Percentiles rank a stretch among this genome's conserved stretches.
Evolutionary conservation across 23 red algal genomes (phyloP).

Genomic region (Gracilaria caudata): DNA sequence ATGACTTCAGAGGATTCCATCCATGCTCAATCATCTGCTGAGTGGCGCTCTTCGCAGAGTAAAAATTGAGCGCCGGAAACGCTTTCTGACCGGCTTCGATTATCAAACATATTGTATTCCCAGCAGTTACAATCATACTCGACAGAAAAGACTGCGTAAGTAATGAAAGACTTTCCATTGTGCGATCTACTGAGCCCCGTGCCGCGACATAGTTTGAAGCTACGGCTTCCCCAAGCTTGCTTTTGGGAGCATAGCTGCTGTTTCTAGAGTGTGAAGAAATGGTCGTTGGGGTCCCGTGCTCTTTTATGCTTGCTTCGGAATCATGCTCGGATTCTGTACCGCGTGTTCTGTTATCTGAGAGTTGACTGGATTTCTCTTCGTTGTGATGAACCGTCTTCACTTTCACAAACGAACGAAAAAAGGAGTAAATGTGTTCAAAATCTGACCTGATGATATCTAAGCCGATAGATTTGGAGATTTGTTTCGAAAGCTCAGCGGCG

Average conservation of each 20-base stretch:
- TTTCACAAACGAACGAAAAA: slow-evolving; percentile 27
- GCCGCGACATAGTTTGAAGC: slow-evolving; percentile 8
- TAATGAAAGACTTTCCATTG: neutral
- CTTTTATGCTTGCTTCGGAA: neutral
- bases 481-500: slow-evolving; percentile 7
- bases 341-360: neutral
- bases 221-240: neutral
- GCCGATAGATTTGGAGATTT: slow-evolving; percentile 10
- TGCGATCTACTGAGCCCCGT: neutral
- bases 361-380: neutral
- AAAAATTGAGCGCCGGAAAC: neutral
- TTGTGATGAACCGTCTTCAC: neutral
- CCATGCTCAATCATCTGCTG: slow-evolving; percentile 1
- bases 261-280: neutral
- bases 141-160: neutral
- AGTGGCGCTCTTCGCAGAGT: neutral
- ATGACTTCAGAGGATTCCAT: slow-evolving; percentile 16
- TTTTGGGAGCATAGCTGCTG: neutral
- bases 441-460: slow-evolving; percentile 33
- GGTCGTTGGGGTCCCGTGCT: neutral
- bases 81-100: slow-evolving; percentile 9
- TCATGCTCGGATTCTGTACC: neutral
- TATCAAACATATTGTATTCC: slow-evolving; percentile 6
- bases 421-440: neutral
- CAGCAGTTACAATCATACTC: slow-evolving; percentile 1